phyloP scores from a whole-genome alignment of 345 rosid genomes.

The Syzygium aqueum region DNA sequence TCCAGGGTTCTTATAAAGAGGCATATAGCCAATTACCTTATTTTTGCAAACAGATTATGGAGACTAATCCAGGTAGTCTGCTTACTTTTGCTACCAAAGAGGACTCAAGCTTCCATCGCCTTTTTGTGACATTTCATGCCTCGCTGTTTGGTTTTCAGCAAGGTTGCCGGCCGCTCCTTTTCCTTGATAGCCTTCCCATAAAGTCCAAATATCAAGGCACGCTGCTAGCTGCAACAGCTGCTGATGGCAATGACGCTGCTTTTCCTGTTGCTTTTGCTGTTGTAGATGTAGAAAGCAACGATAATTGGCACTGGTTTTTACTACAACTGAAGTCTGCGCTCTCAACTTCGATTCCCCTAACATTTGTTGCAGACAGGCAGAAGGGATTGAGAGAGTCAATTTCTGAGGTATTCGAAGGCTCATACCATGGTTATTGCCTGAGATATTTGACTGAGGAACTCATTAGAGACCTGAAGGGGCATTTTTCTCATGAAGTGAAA shows the following conservation, averaged over 20 bases:
- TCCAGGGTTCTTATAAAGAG: slow-evolving; percentile 87
- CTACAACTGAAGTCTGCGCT: slow-evolving; percentile 62
- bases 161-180: slow-evolving; percentile 88
- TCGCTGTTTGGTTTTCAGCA: slow-evolving; percentile 63
- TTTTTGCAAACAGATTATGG: slow-evolving; percentile 77
- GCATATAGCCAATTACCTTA: slow-evolving; percentile 76
- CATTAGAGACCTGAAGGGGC: slow-evolving; percentile 71
- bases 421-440: slow-evolving; percentile 71
- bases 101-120: slow-evolving; percentile 90
- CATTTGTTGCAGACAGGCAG: slow-evolving; percentile 76
- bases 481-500: slow-evolving; percentile 84
- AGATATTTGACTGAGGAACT: slow-evolving; percentile 66
- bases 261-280: slow-evolving; percentile 86
- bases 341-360: slow-evolving; percentile 47
- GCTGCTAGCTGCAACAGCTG: slow-evolving; percentile 77
- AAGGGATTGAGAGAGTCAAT: slow-evolving; percentile 71
- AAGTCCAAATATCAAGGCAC: slow-evolving; percentile 93
- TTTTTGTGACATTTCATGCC: slow-evolving; percentile 82
- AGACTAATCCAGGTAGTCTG: slow-evolving; percentile 79
- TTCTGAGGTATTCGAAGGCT: slow-evolving; percentile 47
- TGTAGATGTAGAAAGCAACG: slow-evolving; percentile 68
- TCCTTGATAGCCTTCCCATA: slow-evolving; percentile 70
- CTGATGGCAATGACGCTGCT: slow-evolving; percentile 71
- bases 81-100: slow-evolving; percentile 80
- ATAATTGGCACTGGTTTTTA: slow-evolving; percentile 95